phyloP scores from a whole-genome alignment of 2,329 filamentous ascomycete species.

The Dothistroma pini region DNA sequence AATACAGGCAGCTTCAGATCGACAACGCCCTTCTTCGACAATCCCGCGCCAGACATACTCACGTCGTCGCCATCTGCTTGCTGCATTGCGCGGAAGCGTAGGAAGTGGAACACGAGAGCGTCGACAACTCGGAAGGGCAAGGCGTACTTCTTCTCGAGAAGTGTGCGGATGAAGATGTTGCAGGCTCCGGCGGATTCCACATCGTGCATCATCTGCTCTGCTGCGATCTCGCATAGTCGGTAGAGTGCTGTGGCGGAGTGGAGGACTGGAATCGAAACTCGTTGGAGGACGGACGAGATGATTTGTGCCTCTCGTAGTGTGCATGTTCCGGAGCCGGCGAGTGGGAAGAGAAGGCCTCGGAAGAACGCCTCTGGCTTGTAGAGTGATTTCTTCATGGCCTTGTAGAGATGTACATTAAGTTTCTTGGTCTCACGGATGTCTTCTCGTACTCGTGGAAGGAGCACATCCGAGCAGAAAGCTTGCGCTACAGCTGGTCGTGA shows the following conservation, averaged over 20 bases:
- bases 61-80: constrained; percentile 56
- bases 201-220: constrained; percentile 77
- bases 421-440: constrained; percentile 94
- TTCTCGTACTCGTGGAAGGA: constrained; percentile 86
- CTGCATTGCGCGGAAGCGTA: constrained; percentile 75
- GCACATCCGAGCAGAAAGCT: constrained; percentile 78
- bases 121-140: constrained; percentile 94
- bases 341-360: constrained; percentile 90
- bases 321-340: constrained; percentile 81
- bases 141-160: constrained; percentile 96
- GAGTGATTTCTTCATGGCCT: constrained; percentile 82
- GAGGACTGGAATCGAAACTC: constrained; percentile 83
- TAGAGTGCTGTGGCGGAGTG: constrained; percentile 91
- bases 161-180: constrained; percentile 89
- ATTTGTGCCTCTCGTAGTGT: constrained; percentile 91
- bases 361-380: constrained; percentile 97
- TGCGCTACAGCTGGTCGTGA: constrained; percentile 75
- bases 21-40: constrained; percentile 44
- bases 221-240: constrained; percentile 88
- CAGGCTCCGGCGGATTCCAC: constrained; percentile 86
- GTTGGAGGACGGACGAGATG: constrained; percentile 76
- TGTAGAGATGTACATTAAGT: constrained; percentile 92
- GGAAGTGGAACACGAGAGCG: constrained; percentile 91
- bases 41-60: constrained; percentile 49
- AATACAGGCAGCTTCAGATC: constrained; percentile 69